Evolutionary conservation across 805 yeast genomes (phyloP), one percentile per base, ranked within the genome.

Genomic region (Yamadazyma takamatsuzukensis): DNA sequence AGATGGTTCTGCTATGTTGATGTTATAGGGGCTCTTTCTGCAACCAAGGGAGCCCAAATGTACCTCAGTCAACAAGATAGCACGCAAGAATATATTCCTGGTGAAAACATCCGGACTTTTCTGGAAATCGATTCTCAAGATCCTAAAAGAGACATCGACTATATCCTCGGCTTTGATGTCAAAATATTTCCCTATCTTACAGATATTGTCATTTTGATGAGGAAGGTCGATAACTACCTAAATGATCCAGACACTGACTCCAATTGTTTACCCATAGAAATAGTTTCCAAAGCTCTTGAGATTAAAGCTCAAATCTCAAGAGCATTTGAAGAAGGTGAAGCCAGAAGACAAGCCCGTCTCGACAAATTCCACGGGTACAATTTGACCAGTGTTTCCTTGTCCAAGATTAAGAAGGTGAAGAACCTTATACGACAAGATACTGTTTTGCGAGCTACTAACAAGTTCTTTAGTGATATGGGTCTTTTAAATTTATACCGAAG

Each of bases 1-100:
- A 56, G 88, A 32, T 80, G 87, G 85, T 81, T 77, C 49, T 78
- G 77, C 0, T 83, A 79, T 47, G 57, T 79, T 21, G 87, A 80
- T 45, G 73, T 80, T 3, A 62, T 82, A 14, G 81, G 85, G 0
- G 70, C 76, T 1, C 57, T 83, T 15, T 74, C 84, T 1, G 70
- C 85, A 0, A 70, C 83, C 3, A 54, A 51, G 15, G 46, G 55
- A 31, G 30, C 67, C 6, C 50, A 54, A 24, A 59, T 57, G 44
- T 57, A 60, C 34, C 47, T 59, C 3, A 42, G 50, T 10, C 41
- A 44, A 0, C 40, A 41, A 19, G 53, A 49, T 6, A 50, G 41
- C n/a, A 22, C 17, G 7, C 40, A 39, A 5, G 29, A 30, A 6
- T 52, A 48, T 17, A 40, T 34, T 5, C 54, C 61, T 1, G 51